Evolutionary conservation across 805 yeast genomes (phyloP), one percentile per base, ranked within the genome.

Genomic region (Nakazawaea siamensis): DNA sequence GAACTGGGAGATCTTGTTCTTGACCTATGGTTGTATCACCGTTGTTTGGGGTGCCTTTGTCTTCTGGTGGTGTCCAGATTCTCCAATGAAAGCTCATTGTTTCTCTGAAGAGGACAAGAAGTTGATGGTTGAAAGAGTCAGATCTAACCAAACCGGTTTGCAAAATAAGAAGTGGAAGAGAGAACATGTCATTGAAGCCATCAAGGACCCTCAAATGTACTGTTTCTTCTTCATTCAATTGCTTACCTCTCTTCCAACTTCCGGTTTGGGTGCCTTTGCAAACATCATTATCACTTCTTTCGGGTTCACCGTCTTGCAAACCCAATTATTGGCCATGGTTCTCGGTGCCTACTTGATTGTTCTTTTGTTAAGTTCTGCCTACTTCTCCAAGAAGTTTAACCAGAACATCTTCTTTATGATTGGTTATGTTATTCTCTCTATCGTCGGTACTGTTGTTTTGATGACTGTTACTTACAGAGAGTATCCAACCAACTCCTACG

Each of bases 1-100:
- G 2, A 54, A 57, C 9, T 79, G 83, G 81, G 67, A 70, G 43
- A 47, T 76, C 14, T 64, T 75, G 37, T 68, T 66, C 24, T 67
- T 75, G 33, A 62, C 69, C 34, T 85, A 82, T 31, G 68, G 73
- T 10, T 49, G 73, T 29, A 71, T 82, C 0, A 55, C 74, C 15
- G 19, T 66, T 15, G 33, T 50, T 17, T 27, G 47, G 21, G 43
- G 43, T 4, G 39, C 62, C 7, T 28, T 37, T 9, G 20, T 38
- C 5, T 31, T 39, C 14, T 44, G 30, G 37, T 42, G 44, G 33
- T 23, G 29, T 11, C 64, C 64, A 4, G 56, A 55, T 39, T 40
- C 48, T 15, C 63, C 64, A 6, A 46, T 55, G 12, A 41, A 35
- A 12, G 68, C 68, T 11, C 53, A 62, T 59, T 62, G 60, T 36